Evolutionary conservation across 306 rosid species (phyloP).

Genomic region (Dryas octopetala): DNA sequence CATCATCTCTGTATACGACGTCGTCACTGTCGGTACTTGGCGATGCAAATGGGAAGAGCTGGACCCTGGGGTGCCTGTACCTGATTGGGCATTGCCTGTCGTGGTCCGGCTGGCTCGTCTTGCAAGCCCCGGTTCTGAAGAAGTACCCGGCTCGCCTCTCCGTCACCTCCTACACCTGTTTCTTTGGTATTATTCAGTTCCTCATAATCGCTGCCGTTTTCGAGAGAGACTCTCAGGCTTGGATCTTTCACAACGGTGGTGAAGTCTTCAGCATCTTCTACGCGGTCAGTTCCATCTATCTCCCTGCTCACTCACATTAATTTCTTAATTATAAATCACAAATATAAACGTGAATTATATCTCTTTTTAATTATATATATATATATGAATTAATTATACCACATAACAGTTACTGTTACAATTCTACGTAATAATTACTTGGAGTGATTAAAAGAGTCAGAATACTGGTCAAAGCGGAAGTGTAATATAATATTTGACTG

Average conservation of each 20-base stretch:
- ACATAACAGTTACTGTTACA: too few species aligned
- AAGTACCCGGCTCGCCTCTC: slow-evolving; percentile 98
- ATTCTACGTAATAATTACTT: too few species aligned
- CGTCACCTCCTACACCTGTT: slow-evolving; percentile 88
- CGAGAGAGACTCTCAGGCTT: slow-evolving; percentile 76
- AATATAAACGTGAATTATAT: too few species aligned
- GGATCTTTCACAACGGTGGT: slow-evolving; percentile 74
- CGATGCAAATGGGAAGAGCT: slow-evolving; percentile 76
- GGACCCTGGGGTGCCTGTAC: slow-evolving; percentile 89
- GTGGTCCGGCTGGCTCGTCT: slow-evolving; percentile 95
- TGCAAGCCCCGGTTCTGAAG: slow-evolving; percentile 88
- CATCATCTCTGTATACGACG: neutral
- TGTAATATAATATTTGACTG: neutral
- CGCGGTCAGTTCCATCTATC: slow-evolving; percentile 53
- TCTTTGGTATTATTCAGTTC: slow-evolving; percentile 88
- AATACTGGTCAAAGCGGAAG: too few species aligned
- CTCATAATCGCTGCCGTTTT: slow-evolving; percentile 53
- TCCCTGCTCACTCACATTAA: too few species aligned
- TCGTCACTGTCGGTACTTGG: slow-evolving; percentile 44
- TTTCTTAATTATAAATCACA: too few species aligned
- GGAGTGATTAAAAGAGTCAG: too few species aligned
- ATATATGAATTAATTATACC: too few species aligned
- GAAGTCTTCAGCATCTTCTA: slow-evolving; percentile 84
- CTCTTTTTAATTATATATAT: too few species aligned
- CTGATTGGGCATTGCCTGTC: slow-evolving; percentile 91